A percentile compares a stretch with the other conserved stretches of the same genome.
Conservation (phyloP, 2,329 filamentous ascomycete species). For the Verticillium nubilum region DNA sequence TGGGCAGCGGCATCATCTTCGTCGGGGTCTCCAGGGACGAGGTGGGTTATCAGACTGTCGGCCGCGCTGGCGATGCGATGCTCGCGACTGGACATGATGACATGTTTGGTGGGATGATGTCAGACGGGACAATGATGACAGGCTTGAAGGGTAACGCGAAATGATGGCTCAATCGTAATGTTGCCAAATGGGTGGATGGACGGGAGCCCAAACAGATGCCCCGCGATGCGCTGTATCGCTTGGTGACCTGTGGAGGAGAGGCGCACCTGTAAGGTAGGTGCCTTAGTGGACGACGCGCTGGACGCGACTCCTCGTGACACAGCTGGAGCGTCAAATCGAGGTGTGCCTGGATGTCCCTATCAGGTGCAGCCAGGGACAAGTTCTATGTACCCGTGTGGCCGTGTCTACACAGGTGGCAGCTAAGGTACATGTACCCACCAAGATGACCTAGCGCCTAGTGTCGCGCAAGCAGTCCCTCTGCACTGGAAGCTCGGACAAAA, state of each 20-base stretch:
- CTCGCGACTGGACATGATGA: constrained; percentile 23
- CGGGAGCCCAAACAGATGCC: not conserved
- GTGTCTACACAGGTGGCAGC: not conserved
- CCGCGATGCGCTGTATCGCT: not conserved
- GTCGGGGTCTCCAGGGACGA: constrained; percentile 60
- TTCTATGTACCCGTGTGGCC: not conserved
- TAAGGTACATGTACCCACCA: not conserved
- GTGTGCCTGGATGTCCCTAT: not conserved
- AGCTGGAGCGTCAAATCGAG: not conserved
- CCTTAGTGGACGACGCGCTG: constrained; percentile 6
- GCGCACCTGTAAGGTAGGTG: not conserved
- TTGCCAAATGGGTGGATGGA: too few relatives aligned
- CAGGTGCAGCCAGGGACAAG: not conserved
- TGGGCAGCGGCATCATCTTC: constrained; percentile 65
- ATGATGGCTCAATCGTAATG: too few relatives aligned
- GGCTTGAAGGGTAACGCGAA: too few relatives aligned
- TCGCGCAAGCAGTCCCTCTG: not conserved
- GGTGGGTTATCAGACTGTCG: constrained; percentile 69
- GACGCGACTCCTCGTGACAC: constrained; percentile 6
- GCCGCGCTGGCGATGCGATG: constrained; percentile 74
- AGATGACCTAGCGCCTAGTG: not conserved
- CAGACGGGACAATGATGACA: not conserved
- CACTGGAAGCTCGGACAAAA: constrained; percentile 14
- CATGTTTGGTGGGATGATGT: not conserved
- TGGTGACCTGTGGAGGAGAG: not conserved